These are phyloP conservation scores for Hypericum androsaemum DNA, from an alignment of 345 rosid species.

Conservation along the genomic window DNA sequence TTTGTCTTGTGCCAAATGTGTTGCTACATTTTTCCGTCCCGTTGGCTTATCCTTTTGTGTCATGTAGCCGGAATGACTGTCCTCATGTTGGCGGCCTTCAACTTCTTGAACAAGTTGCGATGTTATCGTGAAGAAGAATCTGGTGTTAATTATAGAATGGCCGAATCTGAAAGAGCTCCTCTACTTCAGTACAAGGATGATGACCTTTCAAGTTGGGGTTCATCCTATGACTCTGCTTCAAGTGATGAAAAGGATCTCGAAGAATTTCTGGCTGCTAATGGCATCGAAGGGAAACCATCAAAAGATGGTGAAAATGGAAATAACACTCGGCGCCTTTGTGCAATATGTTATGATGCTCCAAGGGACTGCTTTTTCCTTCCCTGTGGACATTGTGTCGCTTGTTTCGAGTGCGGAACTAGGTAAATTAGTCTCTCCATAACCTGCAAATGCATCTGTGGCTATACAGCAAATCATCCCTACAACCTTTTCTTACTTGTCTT, in stretches of 20 bases:
- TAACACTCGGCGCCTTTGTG: conserved; percentile 81
- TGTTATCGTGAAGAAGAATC: conserved; percentile 29
- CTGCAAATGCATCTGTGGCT: conserved; percentile 1
- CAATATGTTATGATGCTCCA: conserved; percentile 94
- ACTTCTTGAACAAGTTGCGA: conserved; percentile 51
- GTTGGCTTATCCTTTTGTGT: conserved; percentile 6
- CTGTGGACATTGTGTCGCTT: conserved; percentile 93
- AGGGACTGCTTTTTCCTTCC: conserved; percentile 99
- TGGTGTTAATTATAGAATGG: conserved; percentile 24
- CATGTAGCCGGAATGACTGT: conserved; percentile 56
- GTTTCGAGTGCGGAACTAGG: conserved; percentile 89
- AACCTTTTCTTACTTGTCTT: too few relatives aligned
- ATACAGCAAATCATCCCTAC: neutral
- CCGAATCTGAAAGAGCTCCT: conserved; percentile 51
- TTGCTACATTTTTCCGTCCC: neutral
- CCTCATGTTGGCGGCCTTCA: conserved; percentile 49
- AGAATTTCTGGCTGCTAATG: conserved; percentile 32
- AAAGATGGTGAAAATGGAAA: conserved; percentile 53
- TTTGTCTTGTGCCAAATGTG: conserved; percentile 1
- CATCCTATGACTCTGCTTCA: conserved; percentile 75
- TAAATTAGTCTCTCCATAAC: conserved; percentile 17
- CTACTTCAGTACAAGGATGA: conserved; percentile 71
- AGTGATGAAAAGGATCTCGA: conserved; percentile 63
- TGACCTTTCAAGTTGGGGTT: conserved; percentile 86
- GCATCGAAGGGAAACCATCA: conserved; percentile 30